Conservation (phyloP, 2,329 filamentous ascomycete species). For the Chaetomiaceae sp. region DNA sequence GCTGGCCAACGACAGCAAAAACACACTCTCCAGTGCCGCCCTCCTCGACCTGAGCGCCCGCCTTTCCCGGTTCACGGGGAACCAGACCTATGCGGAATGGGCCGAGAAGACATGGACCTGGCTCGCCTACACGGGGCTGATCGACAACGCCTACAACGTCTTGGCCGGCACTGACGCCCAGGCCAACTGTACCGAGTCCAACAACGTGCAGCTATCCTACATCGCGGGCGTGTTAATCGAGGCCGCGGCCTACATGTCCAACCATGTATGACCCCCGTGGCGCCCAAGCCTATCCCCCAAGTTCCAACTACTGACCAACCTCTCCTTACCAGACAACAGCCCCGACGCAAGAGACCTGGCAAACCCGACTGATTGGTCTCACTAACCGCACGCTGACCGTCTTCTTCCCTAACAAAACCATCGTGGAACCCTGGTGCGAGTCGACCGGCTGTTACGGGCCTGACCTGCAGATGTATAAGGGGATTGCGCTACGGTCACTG, state of each 20-base stretch:
- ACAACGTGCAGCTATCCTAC: constrained; percentile 61
- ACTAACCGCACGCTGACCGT: constrained; percentile 42
- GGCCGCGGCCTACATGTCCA: constrained; percentile 65
- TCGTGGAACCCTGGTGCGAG: constrained; percentile 63
- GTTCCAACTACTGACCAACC: neutral
- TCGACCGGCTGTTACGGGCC: constrained; percentile 52
- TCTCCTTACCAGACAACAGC: constrained; percentile 41
- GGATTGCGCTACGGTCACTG: constrained; percentile 62
- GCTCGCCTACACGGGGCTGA: constrained; percentile 48
- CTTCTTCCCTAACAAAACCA: constrained; percentile 43
- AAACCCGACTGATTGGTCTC: constrained; percentile 49
- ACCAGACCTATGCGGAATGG: constrained; percentile 58
- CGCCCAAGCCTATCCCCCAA: neutral
- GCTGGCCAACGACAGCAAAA: constrained; percentile 75
- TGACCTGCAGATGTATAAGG: constrained; percentile 72
- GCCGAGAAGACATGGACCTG: constrained; percentile 61
- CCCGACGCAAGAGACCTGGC: constrained; percentile 56
- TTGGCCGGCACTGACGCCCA: constrained; percentile 58
- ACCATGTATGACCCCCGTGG: constrained; percentile 33
- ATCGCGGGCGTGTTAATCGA: constrained; percentile 57
- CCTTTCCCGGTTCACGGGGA: constrained; percentile 64
- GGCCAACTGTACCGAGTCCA: constrained; percentile 55
- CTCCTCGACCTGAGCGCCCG: constrained; percentile 64
- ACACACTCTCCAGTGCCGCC: constrained; percentile 36
- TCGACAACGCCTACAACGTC: constrained; percentile 54